These are phyloP conservation scores for Podaxis mareebaensis DNA, from an alignment of 768 basidiomycete genomes.

Conservation along the genomic window DNA sequence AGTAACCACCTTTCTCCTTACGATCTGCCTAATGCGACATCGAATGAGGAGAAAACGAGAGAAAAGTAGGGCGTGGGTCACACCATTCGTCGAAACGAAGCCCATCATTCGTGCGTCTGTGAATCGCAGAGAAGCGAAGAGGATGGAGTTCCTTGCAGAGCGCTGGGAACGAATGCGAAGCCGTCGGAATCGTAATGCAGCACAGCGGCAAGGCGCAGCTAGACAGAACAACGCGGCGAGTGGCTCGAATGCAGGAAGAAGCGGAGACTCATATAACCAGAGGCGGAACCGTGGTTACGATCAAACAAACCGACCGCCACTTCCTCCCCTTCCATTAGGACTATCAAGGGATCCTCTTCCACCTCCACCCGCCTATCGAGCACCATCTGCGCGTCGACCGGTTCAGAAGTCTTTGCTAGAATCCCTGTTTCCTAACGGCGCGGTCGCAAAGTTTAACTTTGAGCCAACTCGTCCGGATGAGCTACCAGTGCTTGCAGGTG, in stretches of 20 bases:
- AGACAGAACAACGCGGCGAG: background rate
- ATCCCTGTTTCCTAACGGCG: constrained; percentile 23
- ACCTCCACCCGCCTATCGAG: background rate
- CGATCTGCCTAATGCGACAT: constrained; percentile 50
- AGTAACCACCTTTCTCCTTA: constrained; percentile 36
- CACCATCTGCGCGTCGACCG: background rate
- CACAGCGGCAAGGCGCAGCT: background rate
- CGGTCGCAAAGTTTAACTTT: constrained; percentile 55
- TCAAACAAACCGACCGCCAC: background rate
- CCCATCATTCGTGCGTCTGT: constrained; percentile 21
- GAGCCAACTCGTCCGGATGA: constrained; percentile 73
- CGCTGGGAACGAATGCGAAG: constrained; percentile 6
- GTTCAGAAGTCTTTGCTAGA: background rate
- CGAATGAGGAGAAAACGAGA: constrained; percentile 44
- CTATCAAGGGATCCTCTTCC: background rate
- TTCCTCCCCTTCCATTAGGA: background rate
- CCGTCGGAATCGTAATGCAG: background rate
- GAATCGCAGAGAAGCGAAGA: constrained; percentile 10
- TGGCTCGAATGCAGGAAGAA: background rate
- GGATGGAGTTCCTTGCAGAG: constrained; percentile 11
- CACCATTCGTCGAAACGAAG: constrained; percentile 36
- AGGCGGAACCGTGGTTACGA: background rate
- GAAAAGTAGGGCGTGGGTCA: constrained; percentile 24
- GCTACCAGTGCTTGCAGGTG: constrained; percentile 59
- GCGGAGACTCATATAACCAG: background rate